Conservation (phyloP, 2,329 filamentous ascomycete species). For the Tolypocladium paradoxum region DNA sequence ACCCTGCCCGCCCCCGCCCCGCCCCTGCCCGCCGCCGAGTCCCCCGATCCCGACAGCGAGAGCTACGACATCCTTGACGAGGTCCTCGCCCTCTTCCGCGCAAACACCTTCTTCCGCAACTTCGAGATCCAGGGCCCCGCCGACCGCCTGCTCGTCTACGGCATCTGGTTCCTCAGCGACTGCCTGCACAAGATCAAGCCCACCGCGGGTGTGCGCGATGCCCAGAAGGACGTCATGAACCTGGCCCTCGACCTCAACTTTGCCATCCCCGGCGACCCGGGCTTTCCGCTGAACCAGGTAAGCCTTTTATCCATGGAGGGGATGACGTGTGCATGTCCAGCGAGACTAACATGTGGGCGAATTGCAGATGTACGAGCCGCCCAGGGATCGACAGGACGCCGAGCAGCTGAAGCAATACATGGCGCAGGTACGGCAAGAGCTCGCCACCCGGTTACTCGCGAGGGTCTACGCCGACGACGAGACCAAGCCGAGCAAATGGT, state of each 20-base stretch:
- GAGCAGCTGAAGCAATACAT: constrained; percentile 85
- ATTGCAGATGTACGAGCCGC: constrained; percentile 72
- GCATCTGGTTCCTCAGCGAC: constrained; percentile 89
- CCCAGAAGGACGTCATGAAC: constrained; percentile 72
- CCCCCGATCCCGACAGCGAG: constrained; percentile 73
- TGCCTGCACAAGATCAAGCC: constrained; percentile 82
- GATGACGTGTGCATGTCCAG: no score
- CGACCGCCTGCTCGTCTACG: constrained; percentile 90
- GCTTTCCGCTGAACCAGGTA: constrained; percentile 85
- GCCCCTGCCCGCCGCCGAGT: constrained; percentile 48
- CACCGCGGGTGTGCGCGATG: constrained; percentile 47
- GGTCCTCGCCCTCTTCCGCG: constrained; percentile 82
- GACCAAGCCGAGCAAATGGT: constrained; percentile 74
- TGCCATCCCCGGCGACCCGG: constrained; percentile 84
- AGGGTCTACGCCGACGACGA: constrained; percentile 76
- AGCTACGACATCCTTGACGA: constrained; percentile 96
- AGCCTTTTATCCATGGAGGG: neutral
- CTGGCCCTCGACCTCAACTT: constrained; percentile 88
- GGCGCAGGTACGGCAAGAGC: constrained; percentile 84
- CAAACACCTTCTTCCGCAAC: constrained; percentile 98
- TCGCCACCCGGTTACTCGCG: constrained; percentile 71
- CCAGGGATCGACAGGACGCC: constrained; percentile 75
- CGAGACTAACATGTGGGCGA: constrained; percentile 7
- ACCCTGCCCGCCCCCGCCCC: constrained; percentile 55
- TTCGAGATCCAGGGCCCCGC: constrained; percentile 97